These are phyloP conservation scores for Sporodiniella umbellata DNA, from an alignment of 371 early-diverging fungal genomes.

Conservation along the genomic window DNA sequence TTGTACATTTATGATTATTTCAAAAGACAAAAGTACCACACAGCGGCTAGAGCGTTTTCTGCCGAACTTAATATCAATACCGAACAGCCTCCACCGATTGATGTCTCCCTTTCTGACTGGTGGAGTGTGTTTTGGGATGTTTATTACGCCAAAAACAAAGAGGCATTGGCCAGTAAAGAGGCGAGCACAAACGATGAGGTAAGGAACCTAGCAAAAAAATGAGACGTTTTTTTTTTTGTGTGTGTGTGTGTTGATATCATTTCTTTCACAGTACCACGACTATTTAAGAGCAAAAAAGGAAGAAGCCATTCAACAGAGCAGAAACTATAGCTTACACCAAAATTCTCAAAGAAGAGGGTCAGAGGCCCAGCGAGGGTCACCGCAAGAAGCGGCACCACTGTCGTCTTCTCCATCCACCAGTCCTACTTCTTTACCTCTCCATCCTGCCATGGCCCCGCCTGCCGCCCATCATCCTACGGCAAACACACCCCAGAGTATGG, in stretches of 20 bases:
- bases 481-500: slow-evolving; percentile 48
- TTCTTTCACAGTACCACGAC: slow-evolving; percentile 24
- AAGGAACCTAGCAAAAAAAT: slow-evolving; percentile 5
- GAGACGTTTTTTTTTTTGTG: neutral
- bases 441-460: slow-evolving; percentile 27
- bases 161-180: slow-evolving; percentile 48
- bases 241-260: no score
- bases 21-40: slow-evolving; percentile 57
- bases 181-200: slow-evolving; percentile 53
- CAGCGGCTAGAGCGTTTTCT: slow-evolving; percentile 57
- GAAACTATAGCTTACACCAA: slow-evolving; percentile 31
- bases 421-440: slow-evolving; percentile 35
- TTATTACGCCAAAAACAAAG: slow-evolving; percentile 54
- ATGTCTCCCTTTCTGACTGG: slow-evolving; percentile 68
- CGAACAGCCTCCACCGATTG: slow-evolving; percentile 48
- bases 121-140: slow-evolving; percentile 72
- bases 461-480: slow-evolving; percentile 22
- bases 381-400: slow-evolving; percentile 8
- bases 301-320: slow-evolving; percentile 34
- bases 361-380: slow-evolving; percentile 24
- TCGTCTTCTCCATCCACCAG: slow-evolving; percentile 38
- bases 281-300: slow-evolving; percentile 31
- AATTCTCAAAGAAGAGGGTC: slow-evolving; percentile 18
- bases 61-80: slow-evolving; percentile 49
- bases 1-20: slow-evolving; percentile 72